A percentile compares a stretch with the other conserved stretches of the same genome.
Conservation (phyloP, 208 protist genomes). For the Trypanosoma melophagium region DNA sequence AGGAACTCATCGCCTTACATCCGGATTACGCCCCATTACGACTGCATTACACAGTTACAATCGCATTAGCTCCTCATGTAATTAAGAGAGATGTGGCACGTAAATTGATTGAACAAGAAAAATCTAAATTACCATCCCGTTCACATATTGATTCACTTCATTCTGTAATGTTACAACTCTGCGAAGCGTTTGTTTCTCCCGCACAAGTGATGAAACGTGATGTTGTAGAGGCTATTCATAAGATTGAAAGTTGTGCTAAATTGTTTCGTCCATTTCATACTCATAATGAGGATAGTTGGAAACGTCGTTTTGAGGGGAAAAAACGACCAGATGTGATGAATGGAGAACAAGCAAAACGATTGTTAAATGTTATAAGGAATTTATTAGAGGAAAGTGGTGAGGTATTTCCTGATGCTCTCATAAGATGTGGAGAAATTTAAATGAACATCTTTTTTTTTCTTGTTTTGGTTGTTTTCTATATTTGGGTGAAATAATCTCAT, state of each 20-base stretch:
- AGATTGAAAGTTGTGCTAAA: constrained; percentile 19
- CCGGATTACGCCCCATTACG: constrained; percentile 60
- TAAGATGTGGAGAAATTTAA: not conserved
- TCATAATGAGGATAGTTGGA: constrained; percentile 11
- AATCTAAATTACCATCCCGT: constrained; percentile 21
- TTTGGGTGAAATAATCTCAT: not conserved
- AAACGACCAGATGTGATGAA: constrained; percentile 29
- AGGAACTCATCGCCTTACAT: constrained; percentile 84
- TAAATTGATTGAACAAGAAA: constrained; percentile 16
- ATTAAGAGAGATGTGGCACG: constrained; percentile 3
- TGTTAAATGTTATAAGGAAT: constrained; percentile 5
- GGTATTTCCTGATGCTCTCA: constrained; percentile 7
- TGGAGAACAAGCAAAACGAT: constrained; percentile 9
- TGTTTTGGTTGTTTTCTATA: not conserved
- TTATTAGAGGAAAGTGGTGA: constrained; percentile 1
- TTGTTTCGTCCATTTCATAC: constrained; percentile 22
- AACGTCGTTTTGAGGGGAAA: constrained; percentile 2
- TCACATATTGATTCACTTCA: constrained; percentile 33
- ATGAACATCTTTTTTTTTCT: constrained; percentile 1
- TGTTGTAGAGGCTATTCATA: not conserved
- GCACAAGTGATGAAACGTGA: not conserved
- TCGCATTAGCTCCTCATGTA: constrained; percentile 21
- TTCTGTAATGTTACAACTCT: constrained; percentile 33
- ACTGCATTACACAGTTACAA: constrained; percentile 59
- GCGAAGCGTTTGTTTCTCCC: constrained; percentile 39